Conservation (phyloP, 2,329 filamentous ascomycete genomes). For the Acephala macrosclerotiorum region DNA sequence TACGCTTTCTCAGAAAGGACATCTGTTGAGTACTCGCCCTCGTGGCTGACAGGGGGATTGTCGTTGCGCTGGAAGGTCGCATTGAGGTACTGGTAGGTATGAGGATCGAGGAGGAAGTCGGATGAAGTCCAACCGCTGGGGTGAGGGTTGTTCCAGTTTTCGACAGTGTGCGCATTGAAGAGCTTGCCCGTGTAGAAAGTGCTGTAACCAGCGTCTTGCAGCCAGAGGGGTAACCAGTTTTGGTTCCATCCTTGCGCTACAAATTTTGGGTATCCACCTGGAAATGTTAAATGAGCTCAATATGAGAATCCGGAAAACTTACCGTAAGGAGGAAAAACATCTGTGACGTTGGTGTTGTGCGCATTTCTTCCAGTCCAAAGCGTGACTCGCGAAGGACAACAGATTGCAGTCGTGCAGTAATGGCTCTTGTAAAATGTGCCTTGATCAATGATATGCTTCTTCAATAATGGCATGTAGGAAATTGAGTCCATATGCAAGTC, state of each 20-base stretch:
- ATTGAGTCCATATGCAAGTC: conserved; percentile 66
- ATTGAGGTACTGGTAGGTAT: conserved; percentile 74
- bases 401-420: conserved; percentile 67
- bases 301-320: conserved; percentile 11
- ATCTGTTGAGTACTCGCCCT: conserved; percentile 58
- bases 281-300: neutral
- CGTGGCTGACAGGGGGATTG: conserved; percentile 60
- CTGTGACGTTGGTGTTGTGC: conserved; percentile 70
- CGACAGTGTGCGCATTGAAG: conserved; percentile 69
- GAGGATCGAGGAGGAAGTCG: conserved; percentile 68
- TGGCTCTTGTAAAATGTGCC: conserved; percentile 64
- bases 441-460: conserved; percentile 61
- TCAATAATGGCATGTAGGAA: conserved; percentile 61
- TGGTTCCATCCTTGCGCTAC: conserved; percentile 69
- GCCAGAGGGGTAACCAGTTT: conserved; percentile 73
- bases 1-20: conserved; percentile 65
- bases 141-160: conserved; percentile 67
- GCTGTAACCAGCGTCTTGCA: conserved; percentile 72
- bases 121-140: conserved; percentile 65
- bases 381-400: conserved; percentile 68
- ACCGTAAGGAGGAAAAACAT: conserved; percentile 56
- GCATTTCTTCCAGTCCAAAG: conserved; percentile 67
- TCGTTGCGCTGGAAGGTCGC: conserved; percentile 67
- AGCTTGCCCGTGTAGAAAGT: conserved; percentile 77
- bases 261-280: conserved; percentile 70